These are phyloP conservation scores for Apiospora rasikravindrae DNA, from an alignment of 2,329 filamentous ascomycete species.

Conservation along the genomic window DNA sequence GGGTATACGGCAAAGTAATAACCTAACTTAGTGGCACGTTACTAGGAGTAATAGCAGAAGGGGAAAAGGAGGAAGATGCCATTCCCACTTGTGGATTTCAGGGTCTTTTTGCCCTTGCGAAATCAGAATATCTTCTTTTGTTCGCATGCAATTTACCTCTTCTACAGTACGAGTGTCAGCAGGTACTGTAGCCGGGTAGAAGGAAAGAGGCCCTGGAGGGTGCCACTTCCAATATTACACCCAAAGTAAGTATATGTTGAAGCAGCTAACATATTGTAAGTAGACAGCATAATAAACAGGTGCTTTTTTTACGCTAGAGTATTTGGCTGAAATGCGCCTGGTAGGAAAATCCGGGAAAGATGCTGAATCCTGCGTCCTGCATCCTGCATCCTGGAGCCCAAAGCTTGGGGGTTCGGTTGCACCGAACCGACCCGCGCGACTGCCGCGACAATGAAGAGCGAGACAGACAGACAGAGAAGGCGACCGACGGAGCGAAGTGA, in stretches of 20 bases:
- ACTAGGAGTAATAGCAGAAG: not conserved
- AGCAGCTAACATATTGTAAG: not conserved
- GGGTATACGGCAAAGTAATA: constrained; percentile 15
- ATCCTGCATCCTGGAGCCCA: not conserved
- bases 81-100: constrained; percentile 14
- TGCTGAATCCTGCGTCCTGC: not conserved
- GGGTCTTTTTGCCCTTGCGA: constrained; percentile 1
- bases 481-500: not conserved
- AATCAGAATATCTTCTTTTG: not conserved
- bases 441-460: not conserved
- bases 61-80: constrained; percentile 6
- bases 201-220: not conserved
- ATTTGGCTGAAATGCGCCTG: not conserved
- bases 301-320: not conserved
- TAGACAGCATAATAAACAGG: too few species aligned
- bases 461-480: not conserved
- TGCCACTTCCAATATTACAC: not conserved
- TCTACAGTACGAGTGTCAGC: not conserved
- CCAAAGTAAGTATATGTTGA: not conserved
- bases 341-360: not conserved
- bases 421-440: not conserved
- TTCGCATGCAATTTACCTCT: not conserved
- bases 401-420: not conserved
- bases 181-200: not conserved
- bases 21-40: constrained; percentile 6